A percentile compares a stretch with the other conserved stretches of the same genome.
Evolutionary conservation across 352 stramenopile genomes (phyloP).

Genomic region (Phytophthora nicotianae): DNA sequence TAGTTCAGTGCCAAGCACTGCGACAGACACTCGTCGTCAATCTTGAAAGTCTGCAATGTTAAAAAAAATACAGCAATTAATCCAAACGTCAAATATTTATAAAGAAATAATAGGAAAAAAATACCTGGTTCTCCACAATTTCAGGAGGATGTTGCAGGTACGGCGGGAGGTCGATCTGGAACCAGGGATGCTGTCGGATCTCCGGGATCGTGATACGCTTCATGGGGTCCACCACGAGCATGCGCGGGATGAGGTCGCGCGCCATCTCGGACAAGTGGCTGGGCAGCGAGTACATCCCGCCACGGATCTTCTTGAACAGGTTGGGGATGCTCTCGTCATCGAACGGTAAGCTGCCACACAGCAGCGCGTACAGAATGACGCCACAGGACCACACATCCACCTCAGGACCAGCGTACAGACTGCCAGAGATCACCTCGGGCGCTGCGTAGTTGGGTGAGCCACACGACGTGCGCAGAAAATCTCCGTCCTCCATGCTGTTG

Average conservation of each 20-base stretch:
- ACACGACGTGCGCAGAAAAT: slow-evolving; percentile 98
- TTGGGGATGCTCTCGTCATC: slow-evolving; percentile 99
- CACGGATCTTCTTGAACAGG: slow-evolving; percentile 99
- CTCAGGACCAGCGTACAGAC: slow-evolving; percentile 98
- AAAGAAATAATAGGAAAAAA: not conserved
- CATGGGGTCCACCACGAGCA: slow-evolving; percentile 99
- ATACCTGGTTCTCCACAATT: slow-evolving; percentile 95
- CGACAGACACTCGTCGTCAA: slow-evolving; percentile 75
- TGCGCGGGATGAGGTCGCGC: slow-evolving; percentile 97
- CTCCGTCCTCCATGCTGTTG: slow-evolving; percentile 98
- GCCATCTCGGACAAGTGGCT: slow-evolving; percentile 96
- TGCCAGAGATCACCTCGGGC: slow-evolving; percentile 98
- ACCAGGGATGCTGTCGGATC: slow-evolving; percentile 98
- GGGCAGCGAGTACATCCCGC: slow-evolving; percentile 98
- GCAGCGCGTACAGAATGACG: slow-evolving; percentile 98
- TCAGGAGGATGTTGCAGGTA: slow-evolving; percentile 97
- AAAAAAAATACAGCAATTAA: not conserved
- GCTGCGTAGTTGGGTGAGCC: slow-evolving; percentile 99
- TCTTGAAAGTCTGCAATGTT: slow-evolving; percentile 69
- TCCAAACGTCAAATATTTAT: not conserved
- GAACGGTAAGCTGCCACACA: slow-evolving; percentile 98
- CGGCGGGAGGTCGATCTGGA: slow-evolving; percentile 96
- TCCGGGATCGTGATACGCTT: slow-evolving; percentile 99
- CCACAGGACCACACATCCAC: slow-evolving; percentile 99
- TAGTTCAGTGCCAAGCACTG: slow-evolving; percentile 69